Evolutionary conservation across 306 rosid genomes (phyloP), one percentile per base, ranked within the genome.

Genomic region (Prunus dulcis): DNA sequence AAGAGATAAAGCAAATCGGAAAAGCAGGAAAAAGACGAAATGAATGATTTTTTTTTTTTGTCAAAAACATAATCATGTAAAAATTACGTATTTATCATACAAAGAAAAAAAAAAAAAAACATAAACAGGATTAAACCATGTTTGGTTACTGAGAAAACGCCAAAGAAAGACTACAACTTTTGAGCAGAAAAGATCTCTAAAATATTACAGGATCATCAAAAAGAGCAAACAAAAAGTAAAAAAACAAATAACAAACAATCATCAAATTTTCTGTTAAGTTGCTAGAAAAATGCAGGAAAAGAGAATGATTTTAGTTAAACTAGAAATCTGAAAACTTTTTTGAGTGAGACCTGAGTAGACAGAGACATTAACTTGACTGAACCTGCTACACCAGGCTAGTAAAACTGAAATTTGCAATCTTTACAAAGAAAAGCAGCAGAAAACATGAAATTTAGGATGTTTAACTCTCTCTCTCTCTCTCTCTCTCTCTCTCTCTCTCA

Each of bases 11-110:
- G 85, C 78, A 77, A 74, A 81, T 41, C 57, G 69, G 71, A 79
- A 91, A 88, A 91, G 93, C 84, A 88, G 87, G 85, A 88, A 87
- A 89, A 87, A 73, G 95, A 84, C 91, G 90, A 89, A 86, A 86
- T 64, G 78, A 71, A 77, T 84, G 79, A 87, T 87, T 77, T 45
- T 85, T 77, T n/a, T 4, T 38, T 38, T 38, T 38, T 1, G 92
- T 83, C 92, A 85, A 86, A 63, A 83, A 86, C 78, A 80, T 81
- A 83, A 82, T 78, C 84, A 77, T 71, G 66, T 49, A 84, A 73
- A 83, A 62, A 69, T 46, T 75, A 69, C 75, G 65, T 77, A 81
- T 79, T 84, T 84, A 78, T 74, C 82, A 49, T 64, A 60, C 34
- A 46, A 60, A 76, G 64, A 75, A 51, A 50, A 57, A 57, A 73